Evolutionary conservation across 176 grass and related monocot genomes (phyloP), one percentile per base, ranked within the genome.

Genomic region (Rhynchospora tenuis): DNA sequence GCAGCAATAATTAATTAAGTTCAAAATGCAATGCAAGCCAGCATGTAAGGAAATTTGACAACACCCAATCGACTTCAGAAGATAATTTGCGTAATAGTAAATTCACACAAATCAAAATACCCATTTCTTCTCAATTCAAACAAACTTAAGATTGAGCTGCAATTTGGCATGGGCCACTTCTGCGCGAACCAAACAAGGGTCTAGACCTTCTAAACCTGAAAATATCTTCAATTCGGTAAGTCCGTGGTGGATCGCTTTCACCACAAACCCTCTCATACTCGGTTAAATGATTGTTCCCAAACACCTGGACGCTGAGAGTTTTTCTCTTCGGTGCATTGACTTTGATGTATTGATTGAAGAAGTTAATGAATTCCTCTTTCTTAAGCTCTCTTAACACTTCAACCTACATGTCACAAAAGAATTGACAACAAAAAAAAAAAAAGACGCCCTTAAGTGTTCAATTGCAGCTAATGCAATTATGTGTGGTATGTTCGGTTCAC

Each of bases 351-450:
- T 65, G 23, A 16, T 90, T 67, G 11, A 98, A 94, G 82, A 86
- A 94, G 65, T 90, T 70, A 24, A 98, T 76, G 87, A 98, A 89
- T 48, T 94, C 92, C 79, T 93, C 90, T 63, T 98, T 98, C 78
- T 85, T 93, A 31, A 97, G 89, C 64, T 92, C 90, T 87, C 78
- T 91, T 38, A 97, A 82, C 48, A 90, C 83, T 59, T 84, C 87
- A 67, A 97, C 92, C 92, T 97, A 84, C 17, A 38, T 63, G 6
- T 82, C 22, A 82, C 43, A 48, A 76, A 38, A 38, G 26, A 44
- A 73, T 48, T 73, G 70, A 12, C 42, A 47, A n/a, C n/a, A n/a
- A n/a, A n/a, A n/a, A 9, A 38, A 73, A 52, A n/a, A 26, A 52
- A 9, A 47, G 13, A 52, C 0, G 24, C 54, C 54, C 16, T 13